Evolutionary conservation across 1,139 yeast genomes (phyloP), one percentile per base, ranked within the genome.

Genomic region (Yamadazyma aaseri): DNA sequence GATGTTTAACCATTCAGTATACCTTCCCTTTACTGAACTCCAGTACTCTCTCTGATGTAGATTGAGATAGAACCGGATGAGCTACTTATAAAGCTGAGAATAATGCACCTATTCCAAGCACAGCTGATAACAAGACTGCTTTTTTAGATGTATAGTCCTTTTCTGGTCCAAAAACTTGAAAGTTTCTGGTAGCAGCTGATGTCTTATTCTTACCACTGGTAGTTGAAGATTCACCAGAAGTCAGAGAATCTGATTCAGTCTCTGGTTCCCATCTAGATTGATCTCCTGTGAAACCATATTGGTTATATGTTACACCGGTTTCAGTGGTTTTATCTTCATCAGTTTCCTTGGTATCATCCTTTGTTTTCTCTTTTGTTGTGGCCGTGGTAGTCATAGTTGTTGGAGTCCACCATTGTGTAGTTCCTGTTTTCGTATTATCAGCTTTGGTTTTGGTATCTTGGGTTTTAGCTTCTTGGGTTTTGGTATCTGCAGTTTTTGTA

Each of bases 211-310:
- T 35, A 16, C 46, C 39, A 20, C 47, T 35, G 13, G 48, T 32
- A 6, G 36, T 32, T 6, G 52, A 41, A 4, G 53, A 42, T 5
- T 35, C 34, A 9, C 6, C 13, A 7, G n/a, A 10, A 6, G 12
- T n/a, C 13, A 6, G 6, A 2, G 56, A 42, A 11, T 27, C 17
- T 5, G 40, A 34, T 5, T 33, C 29, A n/a, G 34, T 33, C 11
- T 42, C 26, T 3, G 54, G 53, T 20, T 42, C 44, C 74, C 74
- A 68, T 3, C 47, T 47, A 0, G 64, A 55, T 45, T 68, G 71
- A 3, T 58, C 45, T 1, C 74, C 74, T 3, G 71, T 63, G 46
- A 68, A 68, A 2, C 74, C 74, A 60, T 62, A 68, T 44, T 65
- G 65, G 48, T 68, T 68, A 50, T 55, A 62, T 3, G 63, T 47